Percentiles rank a stretch among this genome's conserved stretches.
These are phyloP conservation scores for Cicer judaicum DNA, from an alignment of 306 rosid species.

Conservation along the genomic window DNA sequence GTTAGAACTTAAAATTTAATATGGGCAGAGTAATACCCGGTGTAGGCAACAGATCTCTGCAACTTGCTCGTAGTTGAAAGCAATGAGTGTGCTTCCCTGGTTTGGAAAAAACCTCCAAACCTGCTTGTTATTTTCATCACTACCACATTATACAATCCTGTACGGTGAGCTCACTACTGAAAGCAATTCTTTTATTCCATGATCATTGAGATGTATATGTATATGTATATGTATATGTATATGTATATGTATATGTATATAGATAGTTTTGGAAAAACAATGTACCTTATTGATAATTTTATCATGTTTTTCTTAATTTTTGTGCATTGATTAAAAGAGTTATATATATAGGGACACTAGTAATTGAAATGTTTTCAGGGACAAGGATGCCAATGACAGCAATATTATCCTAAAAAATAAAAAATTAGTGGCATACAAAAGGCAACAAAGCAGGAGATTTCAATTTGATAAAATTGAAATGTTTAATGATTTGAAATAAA, in stretches of 20 bases:
- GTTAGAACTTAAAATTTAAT: slow-evolving; percentile 50
- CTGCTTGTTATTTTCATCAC: neutral
- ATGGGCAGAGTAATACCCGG: slow-evolving; percentile 10
- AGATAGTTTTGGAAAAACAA: neutral
- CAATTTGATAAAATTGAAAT: too few relatives aligned
- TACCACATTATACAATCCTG: neutral
- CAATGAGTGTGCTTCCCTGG: neutral
- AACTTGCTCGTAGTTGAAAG: neutral
- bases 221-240: neutral
- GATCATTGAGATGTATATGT: too few relatives aligned
- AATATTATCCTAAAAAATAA: too few relatives aligned
- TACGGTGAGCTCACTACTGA: neutral
- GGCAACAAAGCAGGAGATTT: too few relatives aligned
- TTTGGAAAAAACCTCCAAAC: neutral
- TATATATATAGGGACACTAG: too few relatives aligned
- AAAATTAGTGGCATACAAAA: too few relatives aligned
- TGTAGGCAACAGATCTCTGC: slow-evolving; percentile 7
- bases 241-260: neutral
- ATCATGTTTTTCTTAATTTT: neutral
- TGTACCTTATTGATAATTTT: too few relatives aligned
- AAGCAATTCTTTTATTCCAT: slow-evolving; percentile 14
- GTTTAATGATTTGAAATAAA: too few relatives aligned
- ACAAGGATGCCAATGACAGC: too few relatives aligned
- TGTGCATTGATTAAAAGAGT: too few relatives aligned
- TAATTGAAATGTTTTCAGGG: too few relatives aligned